Evolutionary conservation across 768 basidiomycete genomes (phyloP), one percentile per base, ranked within the genome.

Genomic region (Lepiota brunneoincarnata): DNA sequence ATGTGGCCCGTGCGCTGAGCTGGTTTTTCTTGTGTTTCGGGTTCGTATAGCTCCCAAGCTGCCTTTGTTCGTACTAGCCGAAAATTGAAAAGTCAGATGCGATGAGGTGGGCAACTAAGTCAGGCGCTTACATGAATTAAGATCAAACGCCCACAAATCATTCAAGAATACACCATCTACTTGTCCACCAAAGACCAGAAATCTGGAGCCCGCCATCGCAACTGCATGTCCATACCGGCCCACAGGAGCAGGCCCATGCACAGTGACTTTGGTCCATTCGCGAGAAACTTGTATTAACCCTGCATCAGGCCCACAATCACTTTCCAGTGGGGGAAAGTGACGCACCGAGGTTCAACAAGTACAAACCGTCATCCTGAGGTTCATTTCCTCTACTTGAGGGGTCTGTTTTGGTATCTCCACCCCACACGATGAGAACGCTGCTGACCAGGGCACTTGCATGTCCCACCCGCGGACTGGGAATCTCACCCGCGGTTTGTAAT

Each of bases 201-300:
- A 97, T 68, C 84, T 89, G 58, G 89, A 91, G 38, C 88, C 91
- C 26, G 71, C 80, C 89, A 99, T 95, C 9, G 91, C 85, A 11
- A 94, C 95, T 1, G 95, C 89, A 69, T 99, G 97, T 0, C 97
- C 97, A 64, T 99, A 98, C 49, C 97, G 81, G 10, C 97, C 97
- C 6, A 80, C 79, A 0, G 97, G 97, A 0, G 85, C 78, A 2
- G 86, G 76, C 0, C 92, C 89, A 46, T 84, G 74, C 6, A 93
- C 87, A 2, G 84, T 75, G 15, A 97, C 89, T 39, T 85, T 81
- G 34, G 93, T 97, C 97, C 97, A 99, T 67, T 98, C 97, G 58
- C 90, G 84, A 2, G 93, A 89, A 52, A 90, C 94, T 98, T 61
- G 11, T 43, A 20, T 49, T 35, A 31, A 56, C 53, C 18, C 18